A percentile compares a stretch with the other conserved stretches of the same genome.
These are phyloP conservation scores for Chaetomium tenue DNA, from an alignment of 495 filamentous ascomycete genomes.

Conservation along the genomic window DNA sequence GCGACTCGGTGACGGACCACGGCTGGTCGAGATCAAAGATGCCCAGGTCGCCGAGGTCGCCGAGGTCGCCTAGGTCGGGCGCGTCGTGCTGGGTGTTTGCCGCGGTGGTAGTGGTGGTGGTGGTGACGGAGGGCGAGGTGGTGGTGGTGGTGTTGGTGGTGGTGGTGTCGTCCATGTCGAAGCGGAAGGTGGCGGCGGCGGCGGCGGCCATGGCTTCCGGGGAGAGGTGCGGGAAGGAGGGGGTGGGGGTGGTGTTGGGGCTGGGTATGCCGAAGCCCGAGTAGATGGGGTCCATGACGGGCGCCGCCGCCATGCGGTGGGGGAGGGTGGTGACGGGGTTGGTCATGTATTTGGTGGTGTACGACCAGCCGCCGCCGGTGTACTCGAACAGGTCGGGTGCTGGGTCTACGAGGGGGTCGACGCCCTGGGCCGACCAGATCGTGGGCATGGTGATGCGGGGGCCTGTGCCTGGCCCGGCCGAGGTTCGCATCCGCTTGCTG, in stretches of 20 bases:
- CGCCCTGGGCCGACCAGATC: background rate
- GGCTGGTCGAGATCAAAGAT: constrained; percentile 12
- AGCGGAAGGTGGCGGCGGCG: background rate
- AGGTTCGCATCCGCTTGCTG: constrained; percentile 20
- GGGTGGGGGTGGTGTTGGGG: background rate
- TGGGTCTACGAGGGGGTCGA: background rate
- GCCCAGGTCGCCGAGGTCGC: background rate
- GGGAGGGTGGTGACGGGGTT: constrained; percentile 9
- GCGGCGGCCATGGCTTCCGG: no score
- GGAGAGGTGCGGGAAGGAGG: background rate
- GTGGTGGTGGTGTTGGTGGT: background rate
- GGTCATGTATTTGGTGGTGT: constrained; percentile 9
- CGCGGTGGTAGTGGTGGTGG: background rate
- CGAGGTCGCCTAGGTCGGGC: constrained; percentile 2
- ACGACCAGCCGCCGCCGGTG: constrained; percentile 9
- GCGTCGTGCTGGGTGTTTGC: background rate
- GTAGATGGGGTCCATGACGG: background rate
- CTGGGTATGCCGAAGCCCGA: background rate
- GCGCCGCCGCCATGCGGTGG: constrained; percentile 15
- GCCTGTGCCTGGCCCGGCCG: background rate
- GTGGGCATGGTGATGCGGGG: background rate
- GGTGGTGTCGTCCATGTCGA: background rate
- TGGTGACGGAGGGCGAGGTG: background rate
- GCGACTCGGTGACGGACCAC: constrained; percentile 12
- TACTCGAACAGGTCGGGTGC: constrained; percentile 12